A percentile compares a stretch with the other conserved stretches of the same genome.
Conservation (phyloP, 2,329 filamentous ascomycete genomes). For the Hypoxylon sp. region DNA sequence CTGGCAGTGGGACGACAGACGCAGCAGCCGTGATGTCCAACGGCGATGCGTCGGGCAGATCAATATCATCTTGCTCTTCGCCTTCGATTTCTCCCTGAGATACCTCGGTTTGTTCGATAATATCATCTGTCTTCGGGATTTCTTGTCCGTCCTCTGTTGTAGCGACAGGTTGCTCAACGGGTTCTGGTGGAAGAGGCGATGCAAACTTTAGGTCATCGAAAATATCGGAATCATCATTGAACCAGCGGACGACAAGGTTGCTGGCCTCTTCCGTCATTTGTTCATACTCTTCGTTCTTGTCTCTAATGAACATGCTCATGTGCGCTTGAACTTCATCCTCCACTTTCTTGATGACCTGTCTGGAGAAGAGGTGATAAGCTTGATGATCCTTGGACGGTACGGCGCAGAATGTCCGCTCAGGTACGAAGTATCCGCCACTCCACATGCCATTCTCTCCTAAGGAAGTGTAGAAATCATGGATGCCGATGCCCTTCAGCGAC, state of each 20-base stretch:
- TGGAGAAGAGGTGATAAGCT: conserved; percentile 62
- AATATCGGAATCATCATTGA: conserved; percentile 61
- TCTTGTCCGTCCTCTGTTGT: conserved; percentile 54
- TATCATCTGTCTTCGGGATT: conserved; percentile 50
- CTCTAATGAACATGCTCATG: conserved; percentile 74
- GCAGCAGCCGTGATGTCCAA: conserved; percentile 69
- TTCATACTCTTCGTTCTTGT: conserved; percentile 75
- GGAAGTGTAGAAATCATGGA: conserved; percentile 82
- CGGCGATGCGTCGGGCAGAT: conserved; percentile 61
- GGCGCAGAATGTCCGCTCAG: conserved; percentile 85
- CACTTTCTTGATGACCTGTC: conserved; percentile 74
- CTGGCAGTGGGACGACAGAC: conserved; percentile 64
- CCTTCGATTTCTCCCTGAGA: conserved; percentile 28
- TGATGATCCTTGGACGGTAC: conserved; percentile 69
- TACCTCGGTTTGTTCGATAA: conserved; percentile 43
- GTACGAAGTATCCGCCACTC: conserved; percentile 72
- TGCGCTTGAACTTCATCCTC: conserved; percentile 82
- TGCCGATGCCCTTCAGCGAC: conserved; percentile 74
- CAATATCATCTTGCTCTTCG: conserved; percentile 40
- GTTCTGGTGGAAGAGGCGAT: conserved; percentile 58
- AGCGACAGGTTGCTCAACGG: conserved; percentile 54
- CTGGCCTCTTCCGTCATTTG: conserved; percentile 73
- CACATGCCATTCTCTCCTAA: conserved; percentile 79
- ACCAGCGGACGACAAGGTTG: conserved; percentile 72
- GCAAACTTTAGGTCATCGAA: conserved; percentile 65